Evolutionary conservation across 225 moss, liverwort and hornwort genomes (phyloP).

Genomic region (Rhytidiadelphus loreus): DNA sequence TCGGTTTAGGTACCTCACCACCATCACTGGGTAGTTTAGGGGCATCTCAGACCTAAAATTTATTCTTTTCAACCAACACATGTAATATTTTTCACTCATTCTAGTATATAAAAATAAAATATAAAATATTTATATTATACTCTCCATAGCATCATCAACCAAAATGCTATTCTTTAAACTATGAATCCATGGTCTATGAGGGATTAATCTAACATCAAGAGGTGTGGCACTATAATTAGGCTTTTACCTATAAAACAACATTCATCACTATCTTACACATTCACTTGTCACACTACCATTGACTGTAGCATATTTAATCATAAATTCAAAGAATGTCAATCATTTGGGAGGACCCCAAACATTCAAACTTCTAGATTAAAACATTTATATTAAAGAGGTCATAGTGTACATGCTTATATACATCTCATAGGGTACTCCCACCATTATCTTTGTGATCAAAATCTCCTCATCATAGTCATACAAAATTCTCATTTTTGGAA

Average conservation of each 20-base stretch:
- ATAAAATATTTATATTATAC: no score
- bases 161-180: neutral
- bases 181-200: neutral
- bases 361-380: neutral
- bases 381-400: neutral
- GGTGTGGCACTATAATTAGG: neutral
- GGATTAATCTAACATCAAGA: accelerated
- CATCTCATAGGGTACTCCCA: no score
- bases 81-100: neutral
- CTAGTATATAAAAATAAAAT: neutral
- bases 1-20: no score
- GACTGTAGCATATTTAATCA: neutral
- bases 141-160: neutral
- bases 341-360: neutral
- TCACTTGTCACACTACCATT: neutral
- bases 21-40: no score
- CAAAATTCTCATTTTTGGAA: no score
- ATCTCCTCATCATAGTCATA: no score
- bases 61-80: neutral
- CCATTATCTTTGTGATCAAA: no score
- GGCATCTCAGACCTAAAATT: no score
- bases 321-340: neutral
- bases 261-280: neutral
- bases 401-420: no score
- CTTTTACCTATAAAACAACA: accelerated